Evolutionary conservation across 169 alveolate species (phyloP), one percentile per base, ranked within the genome.

Genomic region (Plasmodium vivax): DNA sequence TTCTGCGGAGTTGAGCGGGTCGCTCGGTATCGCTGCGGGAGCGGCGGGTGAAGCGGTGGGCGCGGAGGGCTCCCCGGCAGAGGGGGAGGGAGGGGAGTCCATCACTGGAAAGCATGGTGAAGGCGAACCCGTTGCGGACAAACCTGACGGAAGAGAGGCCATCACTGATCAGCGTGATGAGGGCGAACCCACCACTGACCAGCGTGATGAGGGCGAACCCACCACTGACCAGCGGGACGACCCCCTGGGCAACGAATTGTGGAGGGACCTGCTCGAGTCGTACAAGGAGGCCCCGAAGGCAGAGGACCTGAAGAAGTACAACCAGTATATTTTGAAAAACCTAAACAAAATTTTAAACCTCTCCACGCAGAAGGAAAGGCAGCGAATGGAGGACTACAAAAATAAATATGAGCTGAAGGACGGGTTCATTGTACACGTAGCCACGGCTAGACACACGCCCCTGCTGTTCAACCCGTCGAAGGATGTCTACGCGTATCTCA

Each of bases 351-450:
- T 92, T 30, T 51, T 92, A 27, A 92, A 92, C 1, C 14, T 80
- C 27, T 68, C 80, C 0, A 6, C 75, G 3, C 87, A 92, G 16
- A 62, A 82, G 9, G 10, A 3, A 82, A 23, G n/a, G n/a, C 38
- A 85, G 8, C 71, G 72, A 2, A 23, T 82, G 9, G 62, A 36
- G 12, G 79, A 83, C 72, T 92, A 92, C 45, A 92, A 73, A 45
- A 45, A 92, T 92, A 68, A 34, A 30, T 92, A 92, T 30, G 95
- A 92, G 30, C 34, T 92, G 34, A 58, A 77, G 19, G 92, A 92
- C 6, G 95, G 95, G 38, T 54, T 51, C 74, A 92, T 92, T 27
- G 9, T 82, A 30, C 82, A 82, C 75, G 74, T 30, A 12, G 32
- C 1, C 14, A 47, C 71, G 36, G 72, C 45, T 30, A 81, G 58